These are phyloP conservation scores for Friedmanniomyces simplex DNA, from an alignment of 495 filamentous ascomycete species.

Conservation along the genomic window DNA sequence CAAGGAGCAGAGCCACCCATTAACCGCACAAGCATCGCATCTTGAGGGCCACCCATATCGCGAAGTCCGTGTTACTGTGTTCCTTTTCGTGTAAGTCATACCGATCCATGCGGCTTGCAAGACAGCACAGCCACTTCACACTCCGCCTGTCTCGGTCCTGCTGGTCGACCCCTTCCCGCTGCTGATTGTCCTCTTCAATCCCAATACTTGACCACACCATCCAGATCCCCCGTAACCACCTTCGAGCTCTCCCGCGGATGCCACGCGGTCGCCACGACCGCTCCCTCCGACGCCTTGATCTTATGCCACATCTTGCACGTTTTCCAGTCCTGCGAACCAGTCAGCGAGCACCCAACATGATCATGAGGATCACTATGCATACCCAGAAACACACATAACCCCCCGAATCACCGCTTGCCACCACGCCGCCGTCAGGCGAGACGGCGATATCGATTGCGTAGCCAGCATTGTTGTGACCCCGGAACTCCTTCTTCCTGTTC, in stretches of 20 bases:
- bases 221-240: conserved; percentile 79
- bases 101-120: too few relatives aligned
- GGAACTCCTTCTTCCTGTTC: conserved; percentile 92
- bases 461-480: conserved; percentile 89
- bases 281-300: conserved; percentile 66
- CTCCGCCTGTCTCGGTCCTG: too few relatives aligned
- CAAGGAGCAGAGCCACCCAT: too few relatives aligned
- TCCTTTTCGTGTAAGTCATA: too few relatives aligned
- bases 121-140: too few relatives aligned
- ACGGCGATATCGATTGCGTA: conserved; percentile 85
- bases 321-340: conserved; percentile 61
- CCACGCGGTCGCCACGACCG: conserved; percentile 78
- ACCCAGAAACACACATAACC: conserved; percentile 88
- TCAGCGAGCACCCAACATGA: neutral
- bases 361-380: neutral
- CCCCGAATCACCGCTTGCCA: conserved; percentile 70
- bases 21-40: too few relatives aligned
- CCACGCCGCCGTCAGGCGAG: conserved; percentile 82
- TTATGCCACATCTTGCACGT: conserved; percentile 97
- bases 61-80: too few relatives aligned
- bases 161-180: too few relatives aligned
- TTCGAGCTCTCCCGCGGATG: conserved; percentile 92
- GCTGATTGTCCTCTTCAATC: conserved; percentile 54
- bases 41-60: too few relatives aligned
- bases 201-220: conserved; percentile 89